Percentiles rank a stretch among this genome's conserved stretches.
These are phyloP conservation scores for Saccharomycopsis crataegensis DNA, from an alignment of 1,139 yeast genomes.

Conservation along the genomic window DNA sequence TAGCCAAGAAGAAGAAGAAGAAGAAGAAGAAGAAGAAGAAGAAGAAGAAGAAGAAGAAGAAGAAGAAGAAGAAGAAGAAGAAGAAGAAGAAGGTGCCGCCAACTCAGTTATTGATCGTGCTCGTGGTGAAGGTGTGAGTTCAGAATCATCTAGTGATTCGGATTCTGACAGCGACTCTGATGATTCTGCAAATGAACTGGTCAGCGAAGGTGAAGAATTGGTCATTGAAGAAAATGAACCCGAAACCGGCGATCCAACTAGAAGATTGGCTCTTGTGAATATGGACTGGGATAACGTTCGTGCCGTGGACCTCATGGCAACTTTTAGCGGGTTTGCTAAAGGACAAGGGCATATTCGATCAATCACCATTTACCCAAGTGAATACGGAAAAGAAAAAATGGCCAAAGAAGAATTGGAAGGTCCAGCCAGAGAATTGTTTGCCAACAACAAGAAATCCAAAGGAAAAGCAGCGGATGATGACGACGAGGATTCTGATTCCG, in stretches of 20 bases:
- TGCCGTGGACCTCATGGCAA: slow-evolving; percentile 83
- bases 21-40: slow-evolving; percentile 20
- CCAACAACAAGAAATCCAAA: slow-evolving; percentile 33
- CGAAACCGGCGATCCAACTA: slow-evolving; percentile 80
- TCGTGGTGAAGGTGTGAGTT: slow-evolving; percentile 17
- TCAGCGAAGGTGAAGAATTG: slow-evolving; percentile 33
- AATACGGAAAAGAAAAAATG: slow-evolving; percentile 90
- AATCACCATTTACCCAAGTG: slow-evolving; percentile 83
- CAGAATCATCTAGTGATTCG: slow-evolving; percentile 5
- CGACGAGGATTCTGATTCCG: slow-evolving; percentile 48
- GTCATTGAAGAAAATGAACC: slow-evolving; percentile 59
- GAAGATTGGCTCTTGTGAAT: slow-evolving; percentile 76
- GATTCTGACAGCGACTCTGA: slow-evolving; percentile 5
- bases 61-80: slow-evolving; percentile 2
- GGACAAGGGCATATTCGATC: slow-evolving; percentile 44
- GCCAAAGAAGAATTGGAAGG: slow-evolving; percentile 86
- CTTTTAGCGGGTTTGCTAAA: slow-evolving; percentile 84
- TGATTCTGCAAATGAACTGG: neutral
- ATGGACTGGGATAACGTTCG: slow-evolving; percentile 95
- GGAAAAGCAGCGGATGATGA: slow-evolving; percentile 31
- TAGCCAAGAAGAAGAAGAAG: slow-evolving; percentile 21
- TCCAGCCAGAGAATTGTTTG: slow-evolving; percentile 81
- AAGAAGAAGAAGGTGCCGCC: neutral
- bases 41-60: neutral
- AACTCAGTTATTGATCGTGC: slow-evolving; percentile 13